A percentile compares a stretch with the other conserved stretches of the same genome.
Conservation (phyloP, 805 yeast species). For the Candida tammaniensis region DNA sequence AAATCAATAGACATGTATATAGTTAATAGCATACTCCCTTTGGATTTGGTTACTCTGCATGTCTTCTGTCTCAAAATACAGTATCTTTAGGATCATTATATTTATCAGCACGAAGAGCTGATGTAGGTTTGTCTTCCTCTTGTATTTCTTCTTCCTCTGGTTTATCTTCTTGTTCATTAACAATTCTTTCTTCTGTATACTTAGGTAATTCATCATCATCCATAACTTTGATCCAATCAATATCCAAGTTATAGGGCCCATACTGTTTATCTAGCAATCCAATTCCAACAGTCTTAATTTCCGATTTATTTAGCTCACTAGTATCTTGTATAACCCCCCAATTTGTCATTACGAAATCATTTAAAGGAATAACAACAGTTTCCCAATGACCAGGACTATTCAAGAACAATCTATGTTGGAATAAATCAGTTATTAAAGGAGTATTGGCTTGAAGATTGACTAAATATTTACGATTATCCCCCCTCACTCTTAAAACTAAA, state of each 20-base stretch:
- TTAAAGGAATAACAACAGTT: slow-evolving; percentile 72
- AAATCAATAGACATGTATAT: no score
- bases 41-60: no score
- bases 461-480: slow-evolving; percentile 70
- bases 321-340: slow-evolving; percentile 63
- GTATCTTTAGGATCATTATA: slow-evolving; percentile 8
- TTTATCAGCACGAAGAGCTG: slow-evolving; percentile 4
- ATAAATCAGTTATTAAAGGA: slow-evolving; percentile 72
- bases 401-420: slow-evolving; percentile 76
- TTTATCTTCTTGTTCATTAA: background rate
- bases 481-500: slow-evolving; percentile 65
- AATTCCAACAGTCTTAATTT: slow-evolving; percentile 70
- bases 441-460: slow-evolving; percentile 81
- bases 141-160: background rate
- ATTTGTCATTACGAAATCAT: slow-evolving; percentile 79
- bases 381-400: slow-evolving; percentile 79
- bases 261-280: slow-evolving; percentile 75
- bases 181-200: slow-evolving; percentile 4
- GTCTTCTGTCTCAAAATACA: slow-evolving; percentile 2
- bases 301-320: slow-evolving; percentile 55
- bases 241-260: slow-evolving; percentile 68
- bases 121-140: background rate
- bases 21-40: no score
- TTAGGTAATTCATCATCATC: slow-evolving; percentile 43
- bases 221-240: slow-evolving; percentile 73